Evolutionary conservation across 495 filamentous ascomycete genomes (phyloP).

Genomic region (Haplographium delicatum): DNA sequence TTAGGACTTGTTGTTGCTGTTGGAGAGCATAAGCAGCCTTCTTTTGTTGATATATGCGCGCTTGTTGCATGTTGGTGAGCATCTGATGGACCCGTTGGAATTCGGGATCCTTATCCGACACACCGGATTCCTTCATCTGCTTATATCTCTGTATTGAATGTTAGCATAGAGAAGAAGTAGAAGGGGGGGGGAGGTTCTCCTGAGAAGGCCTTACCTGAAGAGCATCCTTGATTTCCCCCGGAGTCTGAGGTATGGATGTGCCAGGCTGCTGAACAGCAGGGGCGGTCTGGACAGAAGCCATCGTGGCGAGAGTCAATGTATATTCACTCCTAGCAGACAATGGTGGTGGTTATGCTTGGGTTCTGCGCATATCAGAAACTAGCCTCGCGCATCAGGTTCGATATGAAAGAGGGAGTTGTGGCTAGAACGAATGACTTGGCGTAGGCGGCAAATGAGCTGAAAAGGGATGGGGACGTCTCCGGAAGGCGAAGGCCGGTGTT

Average conservation of each 20-base stretch:
- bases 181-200: neutral
- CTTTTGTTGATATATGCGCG: slow-evolving; percentile 47
- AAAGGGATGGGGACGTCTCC: neutral
- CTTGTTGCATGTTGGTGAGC: slow-evolving; percentile 59
- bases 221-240: slow-evolving; percentile 57
- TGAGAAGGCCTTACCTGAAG: slow-evolving; percentile 42
- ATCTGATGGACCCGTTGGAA: slow-evolving; percentile 67
- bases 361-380: slow-evolving; percentile 24
- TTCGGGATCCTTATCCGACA: slow-evolving; percentile 72
- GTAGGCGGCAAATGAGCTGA: slow-evolving; percentile 1
- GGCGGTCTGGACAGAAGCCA: slow-evolving; percentile 74
- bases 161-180: slow-evolving; percentile 18
- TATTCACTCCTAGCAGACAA: neutral
- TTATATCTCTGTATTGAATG: slow-evolving; percentile 59
- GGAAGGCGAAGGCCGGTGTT: slow-evolving; percentile 3
- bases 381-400: slow-evolving; percentile 29
- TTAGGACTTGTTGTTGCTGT: slow-evolving; percentile 41
- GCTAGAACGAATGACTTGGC: slow-evolving; percentile 14
- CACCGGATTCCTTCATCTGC: slow-evolving; percentile 72
- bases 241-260: slow-evolving; percentile 50
- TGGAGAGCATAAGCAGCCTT: slow-evolving; percentile 36
- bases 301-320: slow-evolving; percentile 31
- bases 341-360: slow-evolving; percentile 7
- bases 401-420: slow-evolving; percentile 3
- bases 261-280: slow-evolving; percentile 56